Evolutionary conservation across 495 filamentous ascomycete species (phyloP), one percentile per base, ranked within the genome.

Genomic region (Xylaria bambusicola): DNA sequence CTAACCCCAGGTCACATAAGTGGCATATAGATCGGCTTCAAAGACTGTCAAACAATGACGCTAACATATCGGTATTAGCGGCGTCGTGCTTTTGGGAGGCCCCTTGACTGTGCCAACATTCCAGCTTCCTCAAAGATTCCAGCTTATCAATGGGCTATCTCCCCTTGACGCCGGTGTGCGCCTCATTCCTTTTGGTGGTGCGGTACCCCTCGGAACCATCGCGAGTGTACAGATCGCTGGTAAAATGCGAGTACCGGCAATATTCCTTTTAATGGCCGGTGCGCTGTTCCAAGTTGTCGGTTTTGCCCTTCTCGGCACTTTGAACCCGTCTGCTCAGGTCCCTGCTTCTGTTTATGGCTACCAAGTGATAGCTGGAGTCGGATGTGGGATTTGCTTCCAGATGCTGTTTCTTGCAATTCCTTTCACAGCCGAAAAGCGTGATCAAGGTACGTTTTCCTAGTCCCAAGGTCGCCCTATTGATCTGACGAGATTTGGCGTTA

Each of bases 61-160:
- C n/a, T n/a, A n/a, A 7, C 36, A 38, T 38, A 7, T 38, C 15
- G 3, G 3, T 9, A 7, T 15, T 35, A 52, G 49, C n/a, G 38
- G 38, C 9, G 36, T 52, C 33, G 12, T 62, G 2, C n/a, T 65
- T 21, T 35, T 63, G 0, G 60, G 59, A 6, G 66, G 60, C 2
- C 52, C 61, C 0, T 41, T 51, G 1, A 41, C 77, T 27, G 64
- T 74, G 4, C 52, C 66, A 56, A 68, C 79, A 4, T 75, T 81
- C 6, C 74, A 75, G 27, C 60, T 85, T 2, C 79, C 82, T 0
- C 71, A 80, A 40, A 70, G 80, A 54, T 79, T 80, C 38, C 77
- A 83, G 48, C 52, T 80, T 6, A 74, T 82, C 3, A 63, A 79
- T 20, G 67, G 64, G 0, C 57, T 63, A 51, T 72, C 62, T 52